Evolutionary conservation across 1,139 yeast genomes (phyloP).

Genomic region (Debaryomyces subglobosus): DNA sequence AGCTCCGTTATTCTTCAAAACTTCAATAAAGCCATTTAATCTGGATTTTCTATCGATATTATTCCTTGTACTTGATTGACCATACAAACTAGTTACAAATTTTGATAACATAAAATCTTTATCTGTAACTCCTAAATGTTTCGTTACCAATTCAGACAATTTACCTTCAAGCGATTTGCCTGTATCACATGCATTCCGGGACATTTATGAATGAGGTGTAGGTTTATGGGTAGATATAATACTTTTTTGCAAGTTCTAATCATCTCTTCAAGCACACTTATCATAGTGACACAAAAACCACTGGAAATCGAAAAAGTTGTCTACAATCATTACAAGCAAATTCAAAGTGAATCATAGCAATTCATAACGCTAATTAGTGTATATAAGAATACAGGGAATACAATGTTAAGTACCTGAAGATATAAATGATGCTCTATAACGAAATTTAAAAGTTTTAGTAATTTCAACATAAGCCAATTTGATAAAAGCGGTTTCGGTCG

Average conservation of each 20-base stretch:
- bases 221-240: background rate
- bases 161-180: background rate
- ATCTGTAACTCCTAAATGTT: slow-evolving; percentile 19
- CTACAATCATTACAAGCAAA: too few relatives aligned
- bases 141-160: slow-evolving; percentile 10
- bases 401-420: background rate
- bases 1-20: slow-evolving; percentile 62
- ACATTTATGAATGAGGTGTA: background rate
- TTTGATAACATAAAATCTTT: slow-evolving; percentile 57
- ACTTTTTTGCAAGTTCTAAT: background rate
- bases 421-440: slow-evolving; percentile 1
- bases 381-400: slow-evolving; percentile 1
- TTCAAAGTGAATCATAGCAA: background rate
- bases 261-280: background rate
- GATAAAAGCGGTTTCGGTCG: background rate
- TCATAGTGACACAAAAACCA: slow-evolving; percentile 6
- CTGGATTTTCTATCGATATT: slow-evolving; percentile 13
- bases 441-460: background rate
- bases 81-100: slow-evolving; percentile 55
- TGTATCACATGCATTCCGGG: background rate
- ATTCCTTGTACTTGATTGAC: slow-evolving; percentile 26
- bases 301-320: background rate
- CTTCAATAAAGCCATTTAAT: slow-evolving; percentile 40
- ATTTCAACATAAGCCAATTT: background rate
- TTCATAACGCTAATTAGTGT: slow-evolving; percentile 6